These are phyloP conservation scores for Oryza officinalis DNA, from an alignment of 176 grass and related monocot species.

Conservation along the genomic window DNA sequence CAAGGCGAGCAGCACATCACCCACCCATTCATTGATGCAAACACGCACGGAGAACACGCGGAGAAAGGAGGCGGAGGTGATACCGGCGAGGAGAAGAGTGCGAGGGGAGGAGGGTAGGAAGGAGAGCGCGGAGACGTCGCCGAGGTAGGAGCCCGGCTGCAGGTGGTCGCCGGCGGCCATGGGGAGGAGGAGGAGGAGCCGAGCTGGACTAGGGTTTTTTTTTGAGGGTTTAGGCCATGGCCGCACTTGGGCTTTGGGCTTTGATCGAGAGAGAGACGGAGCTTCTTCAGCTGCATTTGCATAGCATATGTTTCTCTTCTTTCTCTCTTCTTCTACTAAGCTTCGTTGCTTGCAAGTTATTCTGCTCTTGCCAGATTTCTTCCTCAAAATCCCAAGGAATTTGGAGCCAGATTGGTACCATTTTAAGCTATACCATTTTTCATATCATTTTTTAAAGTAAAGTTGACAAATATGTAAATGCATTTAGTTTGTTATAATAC, in stretches of 20 bases:
- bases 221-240: neutral
- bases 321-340: too few relatives aligned
- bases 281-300: too few relatives aligned
- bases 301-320: too few relatives aligned
- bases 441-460: too few relatives aligned
- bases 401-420: too few relatives aligned
- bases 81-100: conserved; percentile 49
- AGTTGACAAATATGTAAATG: too few relatives aligned
- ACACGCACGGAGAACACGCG: too few relatives aligned
- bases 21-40: neutral
- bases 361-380: too few relatives aligned
- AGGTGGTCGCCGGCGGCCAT: conserved; percentile 48
- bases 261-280: neutral
- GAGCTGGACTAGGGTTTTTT: conserved; percentile 10
- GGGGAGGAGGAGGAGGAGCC: neutral
- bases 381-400: too few relatives aligned
- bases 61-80: neutral
- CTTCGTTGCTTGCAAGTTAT: too few relatives aligned
- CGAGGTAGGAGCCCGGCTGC: conserved; percentile 40
- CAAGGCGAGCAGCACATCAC: neutral
- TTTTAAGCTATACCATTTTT: too few relatives aligned
- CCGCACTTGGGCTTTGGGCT: neutral
- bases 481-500: too few relatives aligned
- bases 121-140: conserved; percentile 56
- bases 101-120: conserved; percentile 37